Percentiles rank a stretch among this genome's conserved stretches.
phyloP scores from a whole-genome alignment of 73 alveolate species.

The Tetrahymena borealis region DNA sequence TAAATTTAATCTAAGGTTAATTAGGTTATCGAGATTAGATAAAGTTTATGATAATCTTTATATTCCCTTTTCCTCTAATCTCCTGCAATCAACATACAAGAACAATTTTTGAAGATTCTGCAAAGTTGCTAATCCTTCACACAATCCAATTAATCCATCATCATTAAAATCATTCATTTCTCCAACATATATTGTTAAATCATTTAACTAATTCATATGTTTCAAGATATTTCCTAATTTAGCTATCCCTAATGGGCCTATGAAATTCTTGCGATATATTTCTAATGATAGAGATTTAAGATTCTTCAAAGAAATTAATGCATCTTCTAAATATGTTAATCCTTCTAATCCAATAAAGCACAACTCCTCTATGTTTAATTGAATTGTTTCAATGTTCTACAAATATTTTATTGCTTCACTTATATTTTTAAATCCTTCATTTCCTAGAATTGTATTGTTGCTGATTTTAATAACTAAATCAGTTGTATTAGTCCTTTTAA shows the following conservation, averaged over 20 bases:
- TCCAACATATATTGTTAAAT: neutral
- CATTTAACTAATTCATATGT: neutral
- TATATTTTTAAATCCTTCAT: neutral
- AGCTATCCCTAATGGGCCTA: neutral
- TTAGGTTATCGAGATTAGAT: neutral
- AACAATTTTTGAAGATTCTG: neutral
- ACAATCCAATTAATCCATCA: neutral
- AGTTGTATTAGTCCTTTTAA: neutral
- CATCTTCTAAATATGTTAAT: neutral
- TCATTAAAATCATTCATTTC: neutral
- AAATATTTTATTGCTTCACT: neutral
- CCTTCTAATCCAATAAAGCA: neutral
- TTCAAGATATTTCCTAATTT: neutral
- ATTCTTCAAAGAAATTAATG: neutral
- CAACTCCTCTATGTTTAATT: neutral
- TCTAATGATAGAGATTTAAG: neutral
- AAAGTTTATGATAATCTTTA: neutral
- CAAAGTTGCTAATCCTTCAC: neutral
- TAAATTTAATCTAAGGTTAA: neutral
- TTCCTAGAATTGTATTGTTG: neutral
- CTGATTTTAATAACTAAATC: neutral
- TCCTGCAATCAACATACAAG: neutral
- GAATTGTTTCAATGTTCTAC: neutral
- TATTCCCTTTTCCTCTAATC: neutral
- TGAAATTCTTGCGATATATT: neutral